Base-by-base conservation (phyloP, 176 grass and related monocot genomes). In the Phragmites australis region DNA sequence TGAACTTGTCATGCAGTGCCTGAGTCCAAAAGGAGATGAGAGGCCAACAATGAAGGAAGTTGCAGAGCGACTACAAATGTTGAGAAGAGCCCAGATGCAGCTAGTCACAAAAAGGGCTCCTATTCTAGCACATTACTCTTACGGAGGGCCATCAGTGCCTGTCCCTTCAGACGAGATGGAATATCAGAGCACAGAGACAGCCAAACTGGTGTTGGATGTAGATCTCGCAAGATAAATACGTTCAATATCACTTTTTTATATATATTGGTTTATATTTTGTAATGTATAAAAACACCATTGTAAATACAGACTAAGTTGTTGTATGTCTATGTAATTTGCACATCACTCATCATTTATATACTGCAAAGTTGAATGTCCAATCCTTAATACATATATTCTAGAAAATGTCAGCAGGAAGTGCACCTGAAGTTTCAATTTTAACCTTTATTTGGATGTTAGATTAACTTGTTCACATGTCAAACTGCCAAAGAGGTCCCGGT, bases 1-100 rank as follows among this genome's bases (percentile, higher is more conserved):
- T 21, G 67, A 72, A 26, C 57, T 79, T 7, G 5, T 1, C 19
- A 54, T 65, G 23, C 34, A 21, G 26, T 79, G 75, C 8, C 25
- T 72, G 55, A 63, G 13, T 23, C 66, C 83, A 17, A 39, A 16
- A 52, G 60, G 76, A 52, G 60, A 50, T 27, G 60, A 79, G 12
- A 79, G 76, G 13, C 76, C 76, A 26, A 79, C 60, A 39, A 79
- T 79, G 76, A 78, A 78, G 59, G 75, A 65, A 65, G 75, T 78
- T 37, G 59, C 75, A 65, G 75, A 78, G 30, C 43, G 12, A 17
- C 11, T 79, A 67, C 76, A 67, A 43, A 67, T 80, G 48, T 27
- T 80, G 32, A 80, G 77, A 55, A 68, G 62, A 67, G 32, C 67
- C n/a, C 47, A 42, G 4, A 68, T 52, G 63, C 77, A 53, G 30